A percentile compares a stretch with the other conserved stretches of the same genome.
These are phyloP conservation scores for Rhizopus stolonifer DNA, from an alignment of 371 early-diverging fungal genomes.

Conservation along the genomic window DNA sequence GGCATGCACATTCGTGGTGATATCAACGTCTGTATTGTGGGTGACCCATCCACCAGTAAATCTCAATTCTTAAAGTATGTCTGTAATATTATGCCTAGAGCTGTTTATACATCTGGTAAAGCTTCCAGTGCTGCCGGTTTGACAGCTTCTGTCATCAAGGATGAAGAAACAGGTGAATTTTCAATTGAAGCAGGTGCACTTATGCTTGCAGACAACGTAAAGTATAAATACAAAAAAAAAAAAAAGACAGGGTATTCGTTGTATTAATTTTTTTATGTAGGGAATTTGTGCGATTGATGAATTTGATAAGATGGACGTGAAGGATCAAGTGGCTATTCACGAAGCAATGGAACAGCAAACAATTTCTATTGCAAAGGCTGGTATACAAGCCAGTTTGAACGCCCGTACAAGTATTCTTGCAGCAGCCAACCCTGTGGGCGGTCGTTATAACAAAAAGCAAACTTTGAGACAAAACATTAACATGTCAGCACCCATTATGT, in stretches of 20 bases:
- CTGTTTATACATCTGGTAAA: conserved; percentile 98
- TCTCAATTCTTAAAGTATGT: conserved; percentile 97
- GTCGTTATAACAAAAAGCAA: conserved; percentile 94
- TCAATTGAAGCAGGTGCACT: conserved; percentile 99
- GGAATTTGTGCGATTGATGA: conserved; percentile 99
- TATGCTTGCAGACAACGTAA: conserved; percentile 99
- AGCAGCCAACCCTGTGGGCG: conserved; percentile 98
- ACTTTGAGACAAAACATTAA: conserved; percentile 97
- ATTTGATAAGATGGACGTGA: conserved; percentile 99
- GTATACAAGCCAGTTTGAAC: conserved; percentile 98
- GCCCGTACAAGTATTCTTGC: conserved; percentile 98
- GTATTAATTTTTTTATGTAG: conserved; percentile 32
- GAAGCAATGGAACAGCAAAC: conserved; percentile 99
- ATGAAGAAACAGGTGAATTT: conserved; percentile 99
- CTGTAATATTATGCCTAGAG: conserved; percentile 85
- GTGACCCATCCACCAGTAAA: conserved; percentile 98
- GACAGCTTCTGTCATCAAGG: conserved; percentile 98
- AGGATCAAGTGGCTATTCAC: conserved; percentile 99
- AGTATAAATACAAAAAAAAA: conserved; percentile 44
- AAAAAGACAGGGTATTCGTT: background rate
- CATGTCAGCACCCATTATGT: conserved; percentile 99
- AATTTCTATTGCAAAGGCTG: conserved; percentile 99
- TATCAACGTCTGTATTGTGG: conserved; percentile 98
- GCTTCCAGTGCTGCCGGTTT: conserved; percentile 99
- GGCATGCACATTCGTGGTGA: conserved; percentile 97